A percentile compares a stretch with the other conserved stretches of the same genome.
Evolutionary conservation across 768 basidiomycete species (phyloP).

Genomic region (Leccinellum albellum): DNA sequence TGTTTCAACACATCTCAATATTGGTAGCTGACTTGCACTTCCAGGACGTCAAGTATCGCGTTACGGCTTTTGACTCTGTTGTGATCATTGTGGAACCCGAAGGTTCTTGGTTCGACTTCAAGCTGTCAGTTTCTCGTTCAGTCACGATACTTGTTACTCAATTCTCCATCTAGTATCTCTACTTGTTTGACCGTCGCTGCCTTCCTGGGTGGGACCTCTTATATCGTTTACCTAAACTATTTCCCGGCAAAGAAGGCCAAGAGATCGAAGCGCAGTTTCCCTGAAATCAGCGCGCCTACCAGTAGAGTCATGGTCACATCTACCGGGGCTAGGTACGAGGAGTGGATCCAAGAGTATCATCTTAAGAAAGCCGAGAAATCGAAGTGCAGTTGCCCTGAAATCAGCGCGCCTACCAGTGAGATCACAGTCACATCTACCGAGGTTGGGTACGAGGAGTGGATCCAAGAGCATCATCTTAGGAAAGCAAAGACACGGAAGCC

Average conservation of each 20-base stretch:
- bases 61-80: constrained; percentile 69
- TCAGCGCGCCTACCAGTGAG: too few relatives aligned
- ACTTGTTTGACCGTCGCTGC: constrained; percentile 69
- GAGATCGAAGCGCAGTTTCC: constrained; percentile 40
- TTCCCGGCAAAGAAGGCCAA: constrained; percentile 59
- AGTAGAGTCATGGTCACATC: constrained; percentile 38
- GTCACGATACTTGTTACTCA: constrained; percentile 1
- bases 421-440: too few relatives aligned
- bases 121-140: constrained; percentile 54
- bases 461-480: too few relatives aligned
- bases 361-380: too few relatives aligned
- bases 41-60: constrained; percentile 57
- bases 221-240: constrained; percentile 63
- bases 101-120: constrained; percentile 71
- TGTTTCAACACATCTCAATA: constrained; percentile 13
- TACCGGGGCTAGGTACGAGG: too few relatives aligned
- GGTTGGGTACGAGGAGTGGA: too few relatives aligned
- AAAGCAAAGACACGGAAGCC: too few relatives aligned
- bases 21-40: background rate
- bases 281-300: constrained; percentile 51
- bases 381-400: too few relatives aligned
- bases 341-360: too few relatives aligned
- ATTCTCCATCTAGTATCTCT: constrained; percentile 40
- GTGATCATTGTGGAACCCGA: constrained; percentile 80
- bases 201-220: constrained; percentile 59